phyloP scores from a whole-genome alignment of 768 basidiomycete genomes.

The Punctularia strigosozonata region DNA sequence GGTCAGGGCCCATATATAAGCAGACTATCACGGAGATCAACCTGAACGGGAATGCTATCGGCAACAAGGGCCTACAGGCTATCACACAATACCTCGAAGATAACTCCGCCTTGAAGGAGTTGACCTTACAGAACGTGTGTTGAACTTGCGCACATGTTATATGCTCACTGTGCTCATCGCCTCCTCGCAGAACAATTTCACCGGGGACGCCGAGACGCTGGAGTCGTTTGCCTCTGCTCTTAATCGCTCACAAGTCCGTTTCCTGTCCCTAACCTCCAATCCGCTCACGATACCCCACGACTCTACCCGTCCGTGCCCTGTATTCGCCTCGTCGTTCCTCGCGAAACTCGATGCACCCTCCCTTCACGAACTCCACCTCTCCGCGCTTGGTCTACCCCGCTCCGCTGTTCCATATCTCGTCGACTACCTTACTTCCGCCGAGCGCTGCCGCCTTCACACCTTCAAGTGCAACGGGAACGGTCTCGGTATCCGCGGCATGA shows the following conservation, averaged over 20 bases:
- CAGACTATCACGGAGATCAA: conserved; percentile 42
- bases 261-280: conserved; percentile 41
- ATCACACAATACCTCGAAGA: conserved; percentile 37
- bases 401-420: conserved; percentile 17
- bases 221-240: conserved; percentile 33
- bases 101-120: conserved; percentile 32
- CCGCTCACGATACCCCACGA: no score
- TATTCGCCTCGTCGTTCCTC: conserved; percentile 38
- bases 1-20: no score
- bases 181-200: conserved; percentile 27
- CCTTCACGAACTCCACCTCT: conserved; percentile 45
- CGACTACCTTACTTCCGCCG: conserved; percentile 37
- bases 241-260: conserved; percentile 40
- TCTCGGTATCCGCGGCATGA: conserved; percentile 33
- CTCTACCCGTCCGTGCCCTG: conserved; percentile 22
- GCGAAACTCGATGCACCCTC: conserved; percentile 32
- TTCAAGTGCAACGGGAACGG: conserved; percentile 47
- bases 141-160: not conserved
- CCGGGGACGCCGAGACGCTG: conserved; percentile 23
- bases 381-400: conserved; percentile 16
- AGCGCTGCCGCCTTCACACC: conserved; percentile 31
- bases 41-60: conserved; percentile 45
- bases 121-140: conserved; percentile 51
- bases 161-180: conserved; percentile 4
- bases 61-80: conserved; percentile 41